These are phyloP conservation scores for Xylaria sp. DNA, from an alignment of 495 filamentous ascomycete genomes.

Conservation along the genomic window DNA sequence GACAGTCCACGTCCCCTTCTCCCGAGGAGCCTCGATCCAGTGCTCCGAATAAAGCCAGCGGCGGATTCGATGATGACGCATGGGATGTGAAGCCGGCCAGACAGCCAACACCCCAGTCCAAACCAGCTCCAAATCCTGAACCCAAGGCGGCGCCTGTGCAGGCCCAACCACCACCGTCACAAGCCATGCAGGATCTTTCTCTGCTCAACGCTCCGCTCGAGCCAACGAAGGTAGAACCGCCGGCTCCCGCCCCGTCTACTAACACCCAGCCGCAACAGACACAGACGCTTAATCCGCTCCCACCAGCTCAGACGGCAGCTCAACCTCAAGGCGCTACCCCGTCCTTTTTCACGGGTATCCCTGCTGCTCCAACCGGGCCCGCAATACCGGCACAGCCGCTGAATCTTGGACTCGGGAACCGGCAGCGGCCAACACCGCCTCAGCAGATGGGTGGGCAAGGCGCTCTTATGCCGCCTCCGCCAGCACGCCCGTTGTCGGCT, in stretches of 20 bases:
- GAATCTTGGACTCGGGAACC: conserved; percentile 52
- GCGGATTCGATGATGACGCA: conserved; percentile 94
- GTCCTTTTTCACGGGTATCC: conserved; percentile 54
- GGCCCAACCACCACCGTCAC: conserved; percentile 64
- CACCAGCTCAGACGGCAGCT: conserved; percentile 57
- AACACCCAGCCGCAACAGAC: conserved; percentile 53
- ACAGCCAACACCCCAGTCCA: conserved; percentile 50
- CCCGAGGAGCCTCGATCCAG: conserved; percentile 46
- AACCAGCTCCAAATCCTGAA: conserved; percentile 37
- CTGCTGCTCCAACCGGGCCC: conserved; percentile 42
- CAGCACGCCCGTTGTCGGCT: conserved; percentile 83
- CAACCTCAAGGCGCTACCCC: conserved; percentile 62
- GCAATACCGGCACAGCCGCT: conserved; percentile 40
- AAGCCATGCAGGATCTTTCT: conserved; percentile 80
- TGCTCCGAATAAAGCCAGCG: conserved; percentile 56
- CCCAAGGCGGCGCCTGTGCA: conserved; percentile 46
- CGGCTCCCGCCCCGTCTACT: conserved; percentile 46
- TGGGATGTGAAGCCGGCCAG: conserved; percentile 97
- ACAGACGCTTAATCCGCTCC: conserved; percentile 47
- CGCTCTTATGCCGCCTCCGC: conserved; percentile 75
- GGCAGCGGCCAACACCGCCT: conserved; percentile 78
- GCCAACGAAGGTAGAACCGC: conserved; percentile 68
- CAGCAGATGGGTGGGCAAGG: conserved; percentile 64
- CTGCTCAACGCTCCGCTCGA: conserved; percentile 77
- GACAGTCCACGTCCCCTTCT: conserved; percentile 57